phyloP scores from a whole-genome alignment of 352 stramenopile species.

The Phytophthora vignae region DNA sequence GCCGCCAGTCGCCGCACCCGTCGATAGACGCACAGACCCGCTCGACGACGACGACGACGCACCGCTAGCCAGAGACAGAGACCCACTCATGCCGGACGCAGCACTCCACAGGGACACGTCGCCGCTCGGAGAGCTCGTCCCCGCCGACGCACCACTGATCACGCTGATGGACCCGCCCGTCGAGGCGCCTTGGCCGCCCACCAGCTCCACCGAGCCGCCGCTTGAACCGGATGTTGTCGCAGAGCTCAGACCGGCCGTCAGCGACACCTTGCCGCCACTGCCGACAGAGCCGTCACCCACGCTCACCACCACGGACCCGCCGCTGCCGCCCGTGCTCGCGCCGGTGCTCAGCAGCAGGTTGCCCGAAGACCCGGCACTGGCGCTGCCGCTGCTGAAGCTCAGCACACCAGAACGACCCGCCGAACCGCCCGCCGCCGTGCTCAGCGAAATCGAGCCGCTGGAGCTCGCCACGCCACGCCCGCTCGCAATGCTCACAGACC shows the following conservation, averaged over 20 bases:
- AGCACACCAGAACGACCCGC: constrained; percentile 11
- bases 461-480: constrained; percentile 24
- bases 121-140: constrained; percentile 4
- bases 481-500: constrained; percentile 21
- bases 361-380: constrained; percentile 15
- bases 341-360: constrained; percentile 13
- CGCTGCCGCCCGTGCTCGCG: constrained; percentile 10
- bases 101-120: constrained; percentile 14
- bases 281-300: constrained; percentile 18
- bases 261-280: constrained; percentile 17
- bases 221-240: constrained; percentile 2
- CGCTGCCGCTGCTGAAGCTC: constrained; percentile 15
- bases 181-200: constrained; percentile 1
- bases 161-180: constrained; percentile 3
- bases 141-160: neutral
- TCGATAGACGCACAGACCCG: constrained; percentile 18
- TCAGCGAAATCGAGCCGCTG: constrained; percentile 26
- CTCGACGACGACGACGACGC: constrained; percentile 17
- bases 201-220: constrained; percentile 10
- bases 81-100: neutral
- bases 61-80: constrained; percentile 6
- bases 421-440: constrained; percentile 8
- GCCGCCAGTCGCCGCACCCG: neutral
- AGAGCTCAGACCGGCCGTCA: constrained; percentile 18
- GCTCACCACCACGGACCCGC: constrained; percentile 18